Evolutionary conservation across 345 rosid genomes (phyloP).

Genomic region (Salix exigua): DNA sequence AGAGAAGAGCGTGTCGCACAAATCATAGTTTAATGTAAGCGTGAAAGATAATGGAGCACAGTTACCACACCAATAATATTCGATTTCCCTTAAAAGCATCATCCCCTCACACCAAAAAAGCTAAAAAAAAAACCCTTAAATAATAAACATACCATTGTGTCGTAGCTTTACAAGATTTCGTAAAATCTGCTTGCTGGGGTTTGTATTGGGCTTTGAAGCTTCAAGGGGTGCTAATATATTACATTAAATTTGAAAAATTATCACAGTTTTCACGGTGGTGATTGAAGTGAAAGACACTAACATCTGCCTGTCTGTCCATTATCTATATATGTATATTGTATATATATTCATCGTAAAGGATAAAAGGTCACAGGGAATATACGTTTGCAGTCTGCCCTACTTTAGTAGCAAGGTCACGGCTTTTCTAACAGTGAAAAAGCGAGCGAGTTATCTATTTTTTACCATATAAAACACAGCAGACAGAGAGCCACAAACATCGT

Average conservation of each 20-base stretch:
- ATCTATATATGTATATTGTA: too few species aligned
- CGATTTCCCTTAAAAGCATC: conserved; percentile 15
- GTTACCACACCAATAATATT: not conserved
- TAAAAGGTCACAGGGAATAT: conserved; percentile 60
- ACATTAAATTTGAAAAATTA: not conserved
- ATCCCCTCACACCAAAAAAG: not conserved
- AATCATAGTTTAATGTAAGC: conserved; percentile 23
- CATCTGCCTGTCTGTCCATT: too few species aligned
- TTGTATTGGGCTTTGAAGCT: conserved; percentile 20
- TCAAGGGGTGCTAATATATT: not conserved
- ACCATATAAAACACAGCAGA: not conserved
- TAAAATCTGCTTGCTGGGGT: not conserved
- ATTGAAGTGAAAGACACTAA: conserved; percentile 1
- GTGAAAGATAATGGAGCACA: conserved; percentile 19
- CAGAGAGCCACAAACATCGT: too few species aligned
- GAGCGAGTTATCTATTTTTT: not conserved
- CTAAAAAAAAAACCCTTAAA: not conserved
- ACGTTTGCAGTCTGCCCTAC: conserved; percentile 44
- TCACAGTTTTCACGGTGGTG: conserved; percentile 12
- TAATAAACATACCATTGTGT: not conserved
- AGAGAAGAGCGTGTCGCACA: not conserved
- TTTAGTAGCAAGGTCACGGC: conserved; percentile 23
- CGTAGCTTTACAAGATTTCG: conserved; percentile 9
- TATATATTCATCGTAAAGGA: conserved; percentile 51
- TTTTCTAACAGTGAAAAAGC: conserved; percentile 30